These are phyloP conservation scores for Xanthoconium stramineum DNA, from an alignment of 768 basidiomycete genomes.

Conservation along the genomic window DNA sequence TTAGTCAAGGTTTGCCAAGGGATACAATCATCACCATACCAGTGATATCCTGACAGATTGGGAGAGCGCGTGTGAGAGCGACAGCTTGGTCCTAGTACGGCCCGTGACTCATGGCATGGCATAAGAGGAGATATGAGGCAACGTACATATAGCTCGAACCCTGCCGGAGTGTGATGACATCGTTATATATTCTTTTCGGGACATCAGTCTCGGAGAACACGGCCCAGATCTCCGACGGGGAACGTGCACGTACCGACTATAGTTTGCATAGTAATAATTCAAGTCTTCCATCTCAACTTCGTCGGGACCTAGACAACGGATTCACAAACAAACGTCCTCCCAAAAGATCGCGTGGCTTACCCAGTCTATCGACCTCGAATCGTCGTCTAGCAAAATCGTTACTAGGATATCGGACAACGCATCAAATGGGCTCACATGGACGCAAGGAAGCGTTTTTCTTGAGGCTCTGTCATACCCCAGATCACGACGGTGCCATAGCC, in stretches of 20 bases:
- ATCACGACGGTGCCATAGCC: conserved; percentile 94
- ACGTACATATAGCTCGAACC: conserved; percentile 94
- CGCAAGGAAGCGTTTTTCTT: conserved; percentile 86
- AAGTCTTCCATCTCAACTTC: conserved; percentile 95
- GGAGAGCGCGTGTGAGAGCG: conserved; percentile 89
- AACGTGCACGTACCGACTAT: conserved; percentile 68
- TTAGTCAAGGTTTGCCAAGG: neutral
- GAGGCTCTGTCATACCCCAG: conserved; percentile 95
- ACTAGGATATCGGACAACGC: neutral
- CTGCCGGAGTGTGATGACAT: conserved; percentile 91
- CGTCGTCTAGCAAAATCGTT: conserved; percentile 58
- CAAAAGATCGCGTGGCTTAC: conserved; percentile 38
- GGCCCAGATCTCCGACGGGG: conserved; percentile 1
- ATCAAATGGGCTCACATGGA: conserved; percentile 67
- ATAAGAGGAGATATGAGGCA: conserved; percentile 10
- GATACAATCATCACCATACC: conserved; percentile 38
- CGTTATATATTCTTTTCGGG: conserved; percentile 81
- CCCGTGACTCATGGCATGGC: conserved; percentile 6
- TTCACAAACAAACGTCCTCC: conserved; percentile 1
- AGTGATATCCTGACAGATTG: conserved; percentile 97
- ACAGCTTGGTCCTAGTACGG: conserved; percentile 81
- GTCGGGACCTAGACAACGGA: conserved; percentile 59
- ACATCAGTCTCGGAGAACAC: conserved; percentile 32
- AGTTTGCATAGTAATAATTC: conserved; percentile 96
- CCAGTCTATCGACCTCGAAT: conserved; percentile 88